Base-by-base conservation (phyloP, 768 basidiomycete genomes). In the Pleurotus citrinopileatus region DNA sequence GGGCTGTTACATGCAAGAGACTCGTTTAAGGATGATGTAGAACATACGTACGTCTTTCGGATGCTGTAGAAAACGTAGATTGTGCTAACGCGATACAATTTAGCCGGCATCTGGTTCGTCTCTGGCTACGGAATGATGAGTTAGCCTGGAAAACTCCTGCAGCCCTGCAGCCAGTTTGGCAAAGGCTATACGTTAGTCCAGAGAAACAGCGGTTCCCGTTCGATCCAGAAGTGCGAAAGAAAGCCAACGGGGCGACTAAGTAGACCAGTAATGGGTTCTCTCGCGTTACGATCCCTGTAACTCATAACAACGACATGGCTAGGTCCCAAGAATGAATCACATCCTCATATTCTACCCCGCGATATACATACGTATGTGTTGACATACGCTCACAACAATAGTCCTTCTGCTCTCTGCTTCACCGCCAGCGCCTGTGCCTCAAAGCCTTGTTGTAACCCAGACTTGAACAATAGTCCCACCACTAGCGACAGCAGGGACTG, bases 101-200 rank as follows among this genome's bases (percentile, higher is more conserved):
- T 53, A 73, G 71, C 37, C 72, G 70, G 8, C 71, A 74, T 55
- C 66, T 74, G 4, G 63, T 73, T 29, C 67, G 73, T 8, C 60
- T 74, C 19, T 73, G 71, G 71, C 63, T 71, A 1, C 63, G 73
- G 4, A 69, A 74, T 28, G 71, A 73, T 52, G 68, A 73, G 42
- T 52, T 72, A 8, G 71, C 70, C 28, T 74, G 71, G 73, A 66
- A 70, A 52, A 65, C 68, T 2, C 71, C 70, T 26, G 52, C 61
- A 32, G 63, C 65, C 8, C 60, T 75, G 17, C 62, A 70, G 55
- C 60, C 63, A n/a, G 61, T 59, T n/a, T 75, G 72, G 73, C 54
- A 65, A 54, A 61, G 60, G 44, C 62, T 71, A 25, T 74, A 72
- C 28, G 65, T 60, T 2, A 55, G 61, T 37, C 65, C 68, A 1